Percentiles rank a stretch among this genome's conserved stretches.
Conservation (phyloP, 768 basidiomycete species). For the Podaxis rugospora region DNA sequence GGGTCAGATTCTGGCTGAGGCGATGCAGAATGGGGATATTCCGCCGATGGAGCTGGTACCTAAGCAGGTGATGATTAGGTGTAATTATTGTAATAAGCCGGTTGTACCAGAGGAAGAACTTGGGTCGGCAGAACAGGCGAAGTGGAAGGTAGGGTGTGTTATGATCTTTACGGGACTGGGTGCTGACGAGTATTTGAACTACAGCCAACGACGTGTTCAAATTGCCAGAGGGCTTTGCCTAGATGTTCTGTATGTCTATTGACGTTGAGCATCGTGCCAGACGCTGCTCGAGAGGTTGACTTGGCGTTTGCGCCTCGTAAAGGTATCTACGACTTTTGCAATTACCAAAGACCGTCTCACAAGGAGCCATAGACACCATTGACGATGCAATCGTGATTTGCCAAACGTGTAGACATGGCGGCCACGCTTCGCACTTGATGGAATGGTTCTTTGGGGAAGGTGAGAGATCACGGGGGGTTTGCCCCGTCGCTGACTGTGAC, state of each 20-base stretch:
- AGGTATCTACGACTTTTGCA: constrained; percentile 37
- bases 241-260: constrained; percentile 79
- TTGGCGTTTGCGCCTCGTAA: constrained; percentile 45
- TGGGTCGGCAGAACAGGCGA: constrained; percentile 18
- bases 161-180: background rate
- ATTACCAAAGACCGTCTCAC: background rate
- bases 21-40: constrained; percentile 47
- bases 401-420: constrained; percentile 83
- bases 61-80: constrained; percentile 67
- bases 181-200: constrained; percentile 6
- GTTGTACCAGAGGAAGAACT: constrained; percentile 33
- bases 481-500: constrained; percentile 72
- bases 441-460: constrained; percentile 82
- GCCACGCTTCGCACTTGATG: constrained; percentile 80
- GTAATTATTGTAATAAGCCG: constrained; percentile 76
- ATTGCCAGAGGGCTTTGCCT: constrained; percentile 65
- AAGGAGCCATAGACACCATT: constrained; percentile 53
- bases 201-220: constrained; percentile 64
- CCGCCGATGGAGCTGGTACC: constrained; percentile 62
- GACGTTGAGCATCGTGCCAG: constrained; percentile 67
- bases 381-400: constrained; percentile 84
- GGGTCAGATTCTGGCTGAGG: constrained; percentile 61
- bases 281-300: constrained; percentile 56
- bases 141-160: constrained; percentile 39
- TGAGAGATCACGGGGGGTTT: constrained; percentile 45